Evolutionary conservation across 441 rosid species (phyloP).

Genomic region (Theobroma grandiflorum): DNA sequence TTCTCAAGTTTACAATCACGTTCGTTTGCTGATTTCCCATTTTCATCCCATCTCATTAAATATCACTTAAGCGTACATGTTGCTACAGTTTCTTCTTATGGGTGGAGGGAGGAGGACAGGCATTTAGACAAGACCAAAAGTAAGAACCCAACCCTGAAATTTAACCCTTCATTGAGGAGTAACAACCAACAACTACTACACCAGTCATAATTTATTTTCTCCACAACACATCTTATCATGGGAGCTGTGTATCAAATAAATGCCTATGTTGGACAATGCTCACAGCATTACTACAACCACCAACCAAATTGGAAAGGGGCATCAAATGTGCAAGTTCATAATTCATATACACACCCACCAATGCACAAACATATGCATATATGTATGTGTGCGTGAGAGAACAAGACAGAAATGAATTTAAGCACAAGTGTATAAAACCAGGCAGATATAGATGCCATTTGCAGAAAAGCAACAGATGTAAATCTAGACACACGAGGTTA

Average conservation of each 20-base stretch:
- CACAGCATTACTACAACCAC: neutral
- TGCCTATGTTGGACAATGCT: neutral
- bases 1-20: neutral
- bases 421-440: neutral
- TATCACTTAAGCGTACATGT: neutral
- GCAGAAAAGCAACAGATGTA: neutral
- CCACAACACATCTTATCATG: neutral
- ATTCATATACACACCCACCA: neutral
- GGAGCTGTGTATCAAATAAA: neutral
- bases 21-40: constrained; percentile 3
- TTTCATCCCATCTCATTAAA: neutral
- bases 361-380: neutral
- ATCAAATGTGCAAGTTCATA: neutral
- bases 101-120: neutral
- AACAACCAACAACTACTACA: constrained; percentile 2
- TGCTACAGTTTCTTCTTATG: neutral
- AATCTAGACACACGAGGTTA: constrained; percentile 23
- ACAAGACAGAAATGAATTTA: neutral
- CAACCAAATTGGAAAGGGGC: neutral
- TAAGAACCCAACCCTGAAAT: neutral
- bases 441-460: neutral
- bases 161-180: neutral
- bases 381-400: neutral
- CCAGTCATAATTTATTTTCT: neutral
- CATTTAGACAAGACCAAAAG: constrained; percentile 3